Evolutionary conservation across 164 flowering plant genomes (phyloP).

Genomic region (Annona squamosa): DNA sequence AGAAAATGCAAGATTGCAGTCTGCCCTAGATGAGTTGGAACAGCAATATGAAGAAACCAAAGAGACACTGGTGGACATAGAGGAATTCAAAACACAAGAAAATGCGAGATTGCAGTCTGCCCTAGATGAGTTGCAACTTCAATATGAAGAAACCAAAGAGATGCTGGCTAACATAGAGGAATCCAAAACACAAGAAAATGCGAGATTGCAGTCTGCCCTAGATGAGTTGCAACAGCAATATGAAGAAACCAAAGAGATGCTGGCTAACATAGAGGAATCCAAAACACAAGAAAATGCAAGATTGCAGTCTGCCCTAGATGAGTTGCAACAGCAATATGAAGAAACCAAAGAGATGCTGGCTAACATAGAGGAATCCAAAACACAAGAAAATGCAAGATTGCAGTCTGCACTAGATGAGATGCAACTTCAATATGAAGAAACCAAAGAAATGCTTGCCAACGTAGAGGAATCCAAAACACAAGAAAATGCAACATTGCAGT

Average conservation of each 20-base stretch:
- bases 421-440: slow-evolving; percentile 67
- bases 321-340: slow-evolving; percentile 61
- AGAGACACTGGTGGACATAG: slow-evolving; percentile 15
- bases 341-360: slow-evolving; percentile 58
- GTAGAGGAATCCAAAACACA: slow-evolving; percentile 81
- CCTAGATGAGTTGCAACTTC: slow-evolving; percentile 64
- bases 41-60: background rate
- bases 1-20: slow-evolving; percentile 96
- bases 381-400: slow-evolving; percentile 73
- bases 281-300: slow-evolving; percentile 80
- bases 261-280: slow-evolving; percentile 54
- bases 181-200: slow-evolving; percentile 80
- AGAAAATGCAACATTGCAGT: slow-evolving; percentile 73
- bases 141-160: slow-evolving; percentile 67
- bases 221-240: background rate
- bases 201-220: slow-evolving; percentile 65
- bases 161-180: slow-evolving; percentile 67
- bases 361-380: slow-evolving; percentile 81
- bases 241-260: background rate
- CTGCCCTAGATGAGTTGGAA: slow-evolving; percentile 40
- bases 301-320: slow-evolving; percentile 67
- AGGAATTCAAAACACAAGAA: slow-evolving; percentile 86
- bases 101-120: slow-evolving; percentile 67
- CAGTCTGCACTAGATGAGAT: slow-evolving; percentile 71
- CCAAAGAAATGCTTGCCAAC: slow-evolving; percentile 38